These are phyloP conservation scores for Dryas octopetala DNA, from an alignment of 306 rosid species.

Conservation along the genomic window DNA sequence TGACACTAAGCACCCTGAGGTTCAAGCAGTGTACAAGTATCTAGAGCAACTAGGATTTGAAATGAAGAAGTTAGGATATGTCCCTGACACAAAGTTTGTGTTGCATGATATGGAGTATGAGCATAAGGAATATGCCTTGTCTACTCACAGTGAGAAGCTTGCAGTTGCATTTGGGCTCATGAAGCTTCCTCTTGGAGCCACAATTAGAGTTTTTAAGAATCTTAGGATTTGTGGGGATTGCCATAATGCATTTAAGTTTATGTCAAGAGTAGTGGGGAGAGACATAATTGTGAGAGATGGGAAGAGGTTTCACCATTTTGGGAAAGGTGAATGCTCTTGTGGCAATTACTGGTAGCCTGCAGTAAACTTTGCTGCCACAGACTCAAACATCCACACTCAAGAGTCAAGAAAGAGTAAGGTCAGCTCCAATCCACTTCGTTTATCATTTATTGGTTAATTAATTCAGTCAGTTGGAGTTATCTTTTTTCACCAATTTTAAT, in stretches of 20 bases:
- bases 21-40: constrained; percentile 25
- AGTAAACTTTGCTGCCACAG: neutral
- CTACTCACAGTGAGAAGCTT: constrained; percentile 35
- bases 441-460: neutral
- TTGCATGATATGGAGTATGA: constrained; percentile 26
- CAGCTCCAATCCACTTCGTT: constrained; percentile 7
- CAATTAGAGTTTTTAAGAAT: constrained; percentile 29
- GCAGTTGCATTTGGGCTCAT: constrained; percentile 28
- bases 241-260: constrained; percentile 20
- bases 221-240: constrained; percentile 27
- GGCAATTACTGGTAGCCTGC: constrained; percentile 29
- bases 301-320: constrained; percentile 13
- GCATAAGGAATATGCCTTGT: constrained; percentile 23
- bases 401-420: constrained; percentile 66
- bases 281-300: constrained; percentile 18
- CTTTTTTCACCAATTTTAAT: neutral
- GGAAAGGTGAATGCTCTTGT: constrained; percentile 22
- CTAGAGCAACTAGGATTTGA: constrained; percentile 24
- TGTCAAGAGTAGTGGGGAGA: constrained; percentile 15
- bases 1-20: constrained; percentile 25
- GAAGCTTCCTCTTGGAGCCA: constrained; percentile 26
- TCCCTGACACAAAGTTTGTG: constrained; percentile 23
- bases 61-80: constrained; percentile 27
- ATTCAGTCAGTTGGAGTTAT: neutral
- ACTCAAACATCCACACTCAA: no score